These are phyloP conservation scores for Allomyces arbusculus DNA, from an alignment of 192 early-diverging fungal species.

Conservation along the genomic window DNA sequence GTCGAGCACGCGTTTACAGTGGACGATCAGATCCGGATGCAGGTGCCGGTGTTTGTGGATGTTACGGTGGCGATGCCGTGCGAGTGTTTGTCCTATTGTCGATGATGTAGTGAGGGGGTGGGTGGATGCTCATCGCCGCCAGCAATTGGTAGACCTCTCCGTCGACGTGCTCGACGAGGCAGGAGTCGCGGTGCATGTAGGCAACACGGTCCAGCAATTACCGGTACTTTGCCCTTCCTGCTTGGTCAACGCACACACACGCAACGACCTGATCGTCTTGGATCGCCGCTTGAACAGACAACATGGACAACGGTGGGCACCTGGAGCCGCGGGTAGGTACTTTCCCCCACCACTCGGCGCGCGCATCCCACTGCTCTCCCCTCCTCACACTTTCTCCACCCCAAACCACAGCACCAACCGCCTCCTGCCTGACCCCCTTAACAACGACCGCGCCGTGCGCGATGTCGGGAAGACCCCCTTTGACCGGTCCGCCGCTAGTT, in stretches of 20 bases:
- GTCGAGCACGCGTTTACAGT: constrained; percentile 62
- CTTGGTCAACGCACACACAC: background rate
- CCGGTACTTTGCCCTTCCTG: constrained; percentile 1
- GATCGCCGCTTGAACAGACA: constrained; percentile 11
- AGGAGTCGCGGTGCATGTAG: constrained; percentile 10
- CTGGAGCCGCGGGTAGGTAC: background rate
- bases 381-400: background rate
- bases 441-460: background rate
- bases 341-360: background rate
- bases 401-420: background rate
- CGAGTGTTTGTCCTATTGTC: constrained; percentile 6
- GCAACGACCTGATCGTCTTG: background rate
- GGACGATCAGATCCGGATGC: constrained; percentile 37
- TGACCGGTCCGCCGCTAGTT: background rate
- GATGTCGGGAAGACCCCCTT: no score
- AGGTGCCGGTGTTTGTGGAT: constrained; percentile 67
- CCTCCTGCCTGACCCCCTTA: background rate
- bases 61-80: constrained; percentile 77
- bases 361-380: background rate
- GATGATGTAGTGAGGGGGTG: no score
- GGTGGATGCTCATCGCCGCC: no score
- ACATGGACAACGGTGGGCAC: constrained; percentile 10
- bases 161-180: constrained; percentile 19
- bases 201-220: constrained; percentile 1
- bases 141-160: constrained; percentile 3